These are phyloP conservation scores for Lactifluus pinguis DNA, from an alignment of 768 basidiomycete genomes.

Conservation along the genomic window DNA sequence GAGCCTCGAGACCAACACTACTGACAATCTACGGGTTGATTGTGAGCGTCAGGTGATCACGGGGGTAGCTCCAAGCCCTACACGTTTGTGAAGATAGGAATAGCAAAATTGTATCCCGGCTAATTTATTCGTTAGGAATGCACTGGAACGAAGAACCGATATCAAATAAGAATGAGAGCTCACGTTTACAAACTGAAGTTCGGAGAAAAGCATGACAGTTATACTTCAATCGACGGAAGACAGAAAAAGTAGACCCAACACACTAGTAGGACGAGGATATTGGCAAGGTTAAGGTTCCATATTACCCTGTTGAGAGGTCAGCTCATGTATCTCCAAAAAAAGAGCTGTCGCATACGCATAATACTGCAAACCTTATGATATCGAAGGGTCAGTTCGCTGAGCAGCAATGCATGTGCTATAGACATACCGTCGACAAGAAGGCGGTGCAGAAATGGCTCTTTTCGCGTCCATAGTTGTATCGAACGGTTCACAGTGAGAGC, in stretches of 20 bases:
- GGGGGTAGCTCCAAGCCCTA: background rate
- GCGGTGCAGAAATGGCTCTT: conserved; percentile 7
- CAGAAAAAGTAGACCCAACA: background rate
- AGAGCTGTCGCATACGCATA: conserved; percentile 5
- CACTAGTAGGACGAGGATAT: conserved; percentile 8
- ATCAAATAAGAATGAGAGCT: background rate
- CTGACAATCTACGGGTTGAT: background rate
- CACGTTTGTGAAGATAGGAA: conserved; percentile 5
- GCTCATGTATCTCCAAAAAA: background rate
- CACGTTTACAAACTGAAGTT: background rate
- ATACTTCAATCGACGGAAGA: background rate
- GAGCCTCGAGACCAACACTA: conserved; percentile 13
- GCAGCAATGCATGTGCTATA: background rate
- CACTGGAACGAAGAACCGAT: background rate
- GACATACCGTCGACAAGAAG: conserved; percentile 12
- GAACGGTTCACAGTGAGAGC: conserved; percentile 15
- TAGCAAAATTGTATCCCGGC: background rate
- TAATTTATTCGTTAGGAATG: background rate
- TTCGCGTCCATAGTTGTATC: conserved; percentile 5
- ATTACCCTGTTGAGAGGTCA: conserved; percentile 6
- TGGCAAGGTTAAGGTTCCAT: conserved; percentile 9
- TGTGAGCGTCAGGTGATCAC: background rate
- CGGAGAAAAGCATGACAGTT: background rate
- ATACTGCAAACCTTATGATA: conserved; percentile 7
- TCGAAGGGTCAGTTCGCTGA: background rate